Evolutionary conservation across 768 basidiomycete genomes (phyloP).

Genomic region (Boletus coccyginus): DNA sequence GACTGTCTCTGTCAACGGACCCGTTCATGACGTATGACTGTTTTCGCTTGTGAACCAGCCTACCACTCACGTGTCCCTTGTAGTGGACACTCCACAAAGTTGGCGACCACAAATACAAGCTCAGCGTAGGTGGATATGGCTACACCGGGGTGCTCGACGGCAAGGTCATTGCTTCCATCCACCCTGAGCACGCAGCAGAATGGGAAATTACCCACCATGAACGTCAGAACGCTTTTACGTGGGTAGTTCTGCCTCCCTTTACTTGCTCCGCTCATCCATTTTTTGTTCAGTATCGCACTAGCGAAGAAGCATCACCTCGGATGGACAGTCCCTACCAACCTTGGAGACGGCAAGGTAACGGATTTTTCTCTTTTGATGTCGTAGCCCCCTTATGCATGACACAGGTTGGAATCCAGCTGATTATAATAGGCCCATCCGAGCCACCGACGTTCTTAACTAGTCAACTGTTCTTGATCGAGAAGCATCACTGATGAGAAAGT

Average conservation of each 20-base stretch:
- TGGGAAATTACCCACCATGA: not conserved
- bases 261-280: not conserved
- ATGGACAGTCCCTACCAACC: not conserved
- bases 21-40: not conserved
- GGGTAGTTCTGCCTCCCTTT: not conserved
- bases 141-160: not conserved
- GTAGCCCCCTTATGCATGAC: not conserved
- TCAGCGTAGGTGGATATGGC: not conserved
- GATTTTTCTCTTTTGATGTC: not conserved
- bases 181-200: not conserved
- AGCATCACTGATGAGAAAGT: not conserved
- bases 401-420: not conserved
- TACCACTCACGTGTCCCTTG: not conserved
- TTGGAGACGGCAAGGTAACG: not conserved
- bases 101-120: not conserved
- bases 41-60: too few species aligned
- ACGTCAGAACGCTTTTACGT: not conserved
- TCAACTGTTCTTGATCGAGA: not conserved
- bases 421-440: not conserved
- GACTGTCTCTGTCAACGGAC: not conserved
- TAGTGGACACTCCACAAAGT: not conserved
- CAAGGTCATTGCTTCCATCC: not conserved
- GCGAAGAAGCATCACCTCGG: rapidly evolving
- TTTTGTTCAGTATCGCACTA: not conserved
- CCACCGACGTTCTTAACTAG: not conserved